Base-by-base conservation (phyloP, 1,139 yeast species). In the Hemisphaericaspora xylofermentans region DNA sequence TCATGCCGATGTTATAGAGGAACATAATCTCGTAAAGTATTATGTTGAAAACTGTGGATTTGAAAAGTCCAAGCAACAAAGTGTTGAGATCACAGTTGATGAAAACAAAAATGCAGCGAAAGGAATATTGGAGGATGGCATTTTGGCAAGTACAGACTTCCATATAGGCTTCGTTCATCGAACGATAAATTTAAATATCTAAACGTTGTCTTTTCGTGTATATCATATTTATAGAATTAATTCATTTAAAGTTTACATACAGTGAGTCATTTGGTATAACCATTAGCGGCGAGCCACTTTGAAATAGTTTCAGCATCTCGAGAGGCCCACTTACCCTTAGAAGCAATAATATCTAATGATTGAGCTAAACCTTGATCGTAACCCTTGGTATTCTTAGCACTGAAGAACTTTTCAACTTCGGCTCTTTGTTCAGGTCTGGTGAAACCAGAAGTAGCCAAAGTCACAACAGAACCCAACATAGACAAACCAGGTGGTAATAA, bases 401-500 rank as follows among this genome's bases (percentile, higher is more conserved):
- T 65, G 58, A 85, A 87, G 70, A 86, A 88, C 39, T 61, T 60
- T 50, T 73, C 71, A 45, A 87, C 78, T 37, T 74, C 77, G 12
- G 72, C 68, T 51, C 79, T 77, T 53, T 82, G 83, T 38, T 76
- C 80, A 41, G 66, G 63, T 44, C 80, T 75, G 35, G 91, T 78
- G 64, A 84, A 86, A 2, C 87, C 84, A 26, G 83, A 67, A 9
- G 87, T 73, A 37, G 82, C 66, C 39, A 84, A 51, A 36, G 73
- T 70, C 30, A 89, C 84, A 43, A 91, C 82, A 14, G 84, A 71
- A 33, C 93, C 85, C 51, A 91, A 73, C 83, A 89, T 78, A 17
- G 88, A 75, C 48, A 85, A 75, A 22, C 87, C 84, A n/a, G 95
- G 88, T 37, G 97, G 96, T 59, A 88, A 76, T 52, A 75, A 68